phyloP scores from a whole-genome alignment of 176 grass and related monocot genomes.

The Lolium perenne region DNA sequence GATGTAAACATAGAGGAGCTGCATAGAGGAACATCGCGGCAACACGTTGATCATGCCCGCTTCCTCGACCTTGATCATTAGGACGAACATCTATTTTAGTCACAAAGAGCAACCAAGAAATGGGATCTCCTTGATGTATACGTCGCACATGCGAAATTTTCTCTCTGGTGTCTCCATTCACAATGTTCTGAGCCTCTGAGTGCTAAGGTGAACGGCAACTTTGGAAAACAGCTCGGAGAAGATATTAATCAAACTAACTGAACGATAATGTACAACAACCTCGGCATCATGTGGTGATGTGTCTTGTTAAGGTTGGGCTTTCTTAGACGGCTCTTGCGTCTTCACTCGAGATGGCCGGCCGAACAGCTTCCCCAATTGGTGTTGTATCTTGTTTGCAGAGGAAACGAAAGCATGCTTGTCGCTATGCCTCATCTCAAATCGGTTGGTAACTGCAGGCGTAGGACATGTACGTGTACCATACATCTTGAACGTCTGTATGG shows the following conservation, averaged over 20 bases:
- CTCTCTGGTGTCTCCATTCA: not conserved
- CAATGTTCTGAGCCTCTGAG: not conserved
- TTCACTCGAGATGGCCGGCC: not conserved
- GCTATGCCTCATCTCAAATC: not conserved
- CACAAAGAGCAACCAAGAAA: not conserved
- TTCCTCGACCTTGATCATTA: not conserved
- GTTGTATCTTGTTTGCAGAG: not conserved
- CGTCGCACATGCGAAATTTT: not conserved
- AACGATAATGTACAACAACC: not conserved
- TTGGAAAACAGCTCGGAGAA: not conserved
- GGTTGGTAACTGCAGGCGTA: conserved; percentile 1
- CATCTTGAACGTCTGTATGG: not conserved
- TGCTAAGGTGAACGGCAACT: not conserved
- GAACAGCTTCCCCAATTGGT: not conserved
- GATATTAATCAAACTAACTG: not conserved
- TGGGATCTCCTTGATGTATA: not conserved
- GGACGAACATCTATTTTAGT: not conserved
- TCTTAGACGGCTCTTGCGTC: not conserved
- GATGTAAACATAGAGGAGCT: not conserved
- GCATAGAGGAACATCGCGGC: too few species aligned
- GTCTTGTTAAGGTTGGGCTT: not conserved
- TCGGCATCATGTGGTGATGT: not conserved
- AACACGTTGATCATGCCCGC: not conserved
- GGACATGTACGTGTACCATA: not conserved
- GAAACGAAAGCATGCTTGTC: conserved; percentile 31